A percentile compares a stretch with the other conserved stretches of the same genome.
Conservation (phyloP, 2,329 filamentous ascomycete genomes). For the Pseudocercospora crystallina region DNA sequence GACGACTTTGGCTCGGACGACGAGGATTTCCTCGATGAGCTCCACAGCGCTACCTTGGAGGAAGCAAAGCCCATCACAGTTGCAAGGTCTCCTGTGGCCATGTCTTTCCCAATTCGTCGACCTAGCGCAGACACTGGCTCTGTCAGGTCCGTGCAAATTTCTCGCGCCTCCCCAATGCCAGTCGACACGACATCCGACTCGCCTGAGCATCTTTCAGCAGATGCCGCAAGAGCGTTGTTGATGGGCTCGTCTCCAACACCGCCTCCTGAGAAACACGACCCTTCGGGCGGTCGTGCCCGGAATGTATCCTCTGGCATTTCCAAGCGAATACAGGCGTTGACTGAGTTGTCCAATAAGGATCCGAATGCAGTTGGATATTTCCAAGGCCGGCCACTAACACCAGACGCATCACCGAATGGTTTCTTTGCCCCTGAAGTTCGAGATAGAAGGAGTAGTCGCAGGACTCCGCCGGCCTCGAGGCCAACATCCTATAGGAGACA, state of each 20-base stretch:
- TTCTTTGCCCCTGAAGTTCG: conserved; percentile 4
- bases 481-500: conserved; percentile 22
- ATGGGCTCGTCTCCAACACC: conserved; percentile 11
- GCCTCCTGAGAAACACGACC: conserved; percentile 35
- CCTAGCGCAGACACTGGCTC: conserved; percentile 28
- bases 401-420: conserved; percentile 17
- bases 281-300: conserved; percentile 53
- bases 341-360: conserved; percentile 59
- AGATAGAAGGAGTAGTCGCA: conserved; percentile 14
- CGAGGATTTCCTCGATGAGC: conserved; percentile 64
- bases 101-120: conserved; percentile 36
- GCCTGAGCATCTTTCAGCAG: conserved; percentile 4
- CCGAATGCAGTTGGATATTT: conserved; percentile 19
- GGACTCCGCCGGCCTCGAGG: conserved; percentile 19
- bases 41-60: conserved; percentile 77
- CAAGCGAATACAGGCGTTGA: conserved; percentile 88
- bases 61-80: conserved; percentile 79
- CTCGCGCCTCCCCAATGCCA: conserved; percentile 17
- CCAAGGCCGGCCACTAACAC: conserved; percentile 17
- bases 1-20: conserved; percentile 68
- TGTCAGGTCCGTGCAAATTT: conserved; percentile 27
- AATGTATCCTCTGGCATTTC: conserved; percentile 90
- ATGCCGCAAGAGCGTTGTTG: background rate
- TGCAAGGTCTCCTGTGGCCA: conserved; percentile 67
- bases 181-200: conserved; percentile 3